These are phyloP conservation scores for Homolaphlyctis polyrhiza DNA, from an alignment of 371 early-diverging fungal species.

Conservation along the genomic window DNA sequence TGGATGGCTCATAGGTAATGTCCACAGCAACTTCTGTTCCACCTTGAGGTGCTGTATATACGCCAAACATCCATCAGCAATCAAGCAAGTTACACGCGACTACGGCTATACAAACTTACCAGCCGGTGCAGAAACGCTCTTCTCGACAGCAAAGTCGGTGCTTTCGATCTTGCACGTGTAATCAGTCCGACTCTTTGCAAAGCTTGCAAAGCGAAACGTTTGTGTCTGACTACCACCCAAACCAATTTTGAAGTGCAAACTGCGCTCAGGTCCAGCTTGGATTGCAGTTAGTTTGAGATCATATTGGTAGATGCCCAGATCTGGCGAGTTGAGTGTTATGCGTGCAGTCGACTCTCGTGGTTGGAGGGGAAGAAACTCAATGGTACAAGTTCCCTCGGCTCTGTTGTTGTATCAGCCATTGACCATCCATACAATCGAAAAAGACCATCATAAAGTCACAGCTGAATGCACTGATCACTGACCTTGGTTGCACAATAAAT, in stretches of 20 bases:
- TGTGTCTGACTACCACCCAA: constrained; percentile 47
- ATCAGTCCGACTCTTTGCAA: constrained; percentile 43
- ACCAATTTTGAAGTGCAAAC: constrained; percentile 47
- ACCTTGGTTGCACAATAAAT: constrained; percentile 39
- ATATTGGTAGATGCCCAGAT: constrained; percentile 48
- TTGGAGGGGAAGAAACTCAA: constrained; percentile 48
- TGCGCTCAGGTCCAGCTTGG: constrained; percentile 33
- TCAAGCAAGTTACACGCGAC: not conserved
- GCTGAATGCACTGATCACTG: constrained; percentile 4
- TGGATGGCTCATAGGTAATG: constrained; percentile 52
- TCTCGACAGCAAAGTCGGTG: constrained; percentile 48
- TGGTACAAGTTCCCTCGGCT: constrained; percentile 20
- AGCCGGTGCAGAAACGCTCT: constrained; percentile 38
- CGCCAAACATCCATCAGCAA: not conserved
- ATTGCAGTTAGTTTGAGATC: constrained; percentile 36
- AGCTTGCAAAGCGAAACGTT: constrained; percentile 46
- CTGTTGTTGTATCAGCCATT: constrained; percentile 11
- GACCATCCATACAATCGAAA: not conserved
- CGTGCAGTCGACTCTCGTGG: constrained; percentile 35
- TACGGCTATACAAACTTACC: constrained; percentile 21
- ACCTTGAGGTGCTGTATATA: constrained; percentile 33
- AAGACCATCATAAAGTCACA: not conserved
- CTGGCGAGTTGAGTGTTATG: constrained; percentile 27
- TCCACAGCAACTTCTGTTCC: constrained; percentile 44
- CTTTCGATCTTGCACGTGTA: constrained; percentile 41